A percentile compares a stretch with the other conserved stretches of the same genome.
Evolutionary conservation across 768 basidiomycete genomes (phyloP).

Genomic region (Boletus edulis): DNA sequence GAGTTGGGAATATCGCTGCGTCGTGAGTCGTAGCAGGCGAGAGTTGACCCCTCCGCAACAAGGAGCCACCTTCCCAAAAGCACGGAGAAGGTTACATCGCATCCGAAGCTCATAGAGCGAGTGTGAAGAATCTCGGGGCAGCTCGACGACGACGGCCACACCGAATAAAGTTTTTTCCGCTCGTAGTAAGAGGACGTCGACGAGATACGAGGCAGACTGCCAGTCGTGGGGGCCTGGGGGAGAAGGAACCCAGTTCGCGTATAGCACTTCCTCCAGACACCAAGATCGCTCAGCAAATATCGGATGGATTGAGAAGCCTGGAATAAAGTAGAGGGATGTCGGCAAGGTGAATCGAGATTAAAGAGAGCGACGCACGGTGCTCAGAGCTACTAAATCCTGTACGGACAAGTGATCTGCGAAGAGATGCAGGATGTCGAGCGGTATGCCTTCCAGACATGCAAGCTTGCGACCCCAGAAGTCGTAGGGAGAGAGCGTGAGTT

Average conservation of each 20-base stretch:
- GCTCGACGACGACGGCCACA: slow-evolving; percentile 6
- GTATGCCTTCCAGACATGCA: slow-evolving; percentile 3
- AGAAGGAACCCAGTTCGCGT: not conserved
- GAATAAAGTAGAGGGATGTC: not conserved
- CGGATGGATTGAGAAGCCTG: slow-evolving; percentile 3
- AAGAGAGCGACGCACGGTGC: not conserved
- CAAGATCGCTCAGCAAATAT: not conserved
- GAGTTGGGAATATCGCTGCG: not conserved
- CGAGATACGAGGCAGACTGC: slow-evolving; percentile 10
- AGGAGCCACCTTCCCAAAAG: slow-evolving; percentile 9
- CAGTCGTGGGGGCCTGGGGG: slow-evolving; percentile 9
- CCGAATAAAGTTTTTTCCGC: not conserved
- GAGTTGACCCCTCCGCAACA: slow-evolving; percentile 6
- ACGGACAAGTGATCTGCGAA: not conserved
- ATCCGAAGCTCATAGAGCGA: not conserved
- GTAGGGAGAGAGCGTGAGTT: not conserved
- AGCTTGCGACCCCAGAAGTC: not conserved
- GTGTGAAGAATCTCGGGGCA: not conserved
- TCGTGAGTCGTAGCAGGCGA: slow-evolving; percentile 10
- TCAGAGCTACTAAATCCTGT: slow-evolving; percentile 3
- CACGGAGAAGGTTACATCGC: not conserved
- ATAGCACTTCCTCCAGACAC: slow-evolving; percentile 4
- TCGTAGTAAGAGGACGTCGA: not conserved
- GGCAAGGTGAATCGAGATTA: not conserved
- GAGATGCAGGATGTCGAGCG: slow-evolving; percentile 1